A percentile compares a stretch with the other conserved stretches of the same genome.
phyloP scores from a whole-genome alignment of 1,284 basidiomycete genomes.

The Leccinum huronense region DNA sequence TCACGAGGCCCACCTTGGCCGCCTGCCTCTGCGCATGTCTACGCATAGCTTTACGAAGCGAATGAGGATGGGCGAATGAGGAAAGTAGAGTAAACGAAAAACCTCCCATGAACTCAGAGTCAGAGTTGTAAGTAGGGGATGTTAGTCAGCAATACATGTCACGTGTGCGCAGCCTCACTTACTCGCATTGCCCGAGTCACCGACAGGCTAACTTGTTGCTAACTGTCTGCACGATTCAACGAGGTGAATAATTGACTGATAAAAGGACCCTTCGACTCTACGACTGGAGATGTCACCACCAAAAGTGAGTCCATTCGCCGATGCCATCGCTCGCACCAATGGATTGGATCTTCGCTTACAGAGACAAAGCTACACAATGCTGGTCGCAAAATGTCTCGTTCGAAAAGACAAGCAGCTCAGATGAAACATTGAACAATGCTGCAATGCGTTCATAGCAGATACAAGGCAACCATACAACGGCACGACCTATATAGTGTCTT shows the following conservation, averaged over 20 bases:
- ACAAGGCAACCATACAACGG: no score
- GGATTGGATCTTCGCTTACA: constrained; percentile 26
- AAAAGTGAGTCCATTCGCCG: constrained; percentile 22
- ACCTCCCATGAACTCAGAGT: no score
- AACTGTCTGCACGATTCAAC: no score
- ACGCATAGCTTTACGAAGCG: constrained; percentile 96
- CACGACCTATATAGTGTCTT: no score
- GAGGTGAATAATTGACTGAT: constrained; percentile 30
- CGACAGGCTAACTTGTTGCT: no score
- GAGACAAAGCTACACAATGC: constrained; percentile 64
- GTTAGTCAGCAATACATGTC: no score
- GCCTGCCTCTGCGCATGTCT: constrained; percentile 92
- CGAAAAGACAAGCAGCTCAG: constrained; percentile 50
- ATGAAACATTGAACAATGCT: no score
- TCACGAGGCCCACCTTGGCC: constrained; percentile 94
- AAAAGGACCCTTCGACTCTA: constrained; percentile 32
- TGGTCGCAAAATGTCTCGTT: constrained; percentile 50
- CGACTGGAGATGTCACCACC: constrained; percentile 18
- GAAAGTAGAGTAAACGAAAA: constrained; percentile 65
- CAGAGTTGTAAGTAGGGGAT: no score
- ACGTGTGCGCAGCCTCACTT: no score
- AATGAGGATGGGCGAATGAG: constrained; percentile 92
- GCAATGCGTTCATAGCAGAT: no score
- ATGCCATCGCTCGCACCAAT: neutral
- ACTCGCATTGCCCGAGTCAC: no score